Evolutionary conservation across 2,329 filamentous ascomycete genomes (phyloP), one percentile per base, ranked within the genome.

Genomic region (Alternaria arbusti): DNA sequence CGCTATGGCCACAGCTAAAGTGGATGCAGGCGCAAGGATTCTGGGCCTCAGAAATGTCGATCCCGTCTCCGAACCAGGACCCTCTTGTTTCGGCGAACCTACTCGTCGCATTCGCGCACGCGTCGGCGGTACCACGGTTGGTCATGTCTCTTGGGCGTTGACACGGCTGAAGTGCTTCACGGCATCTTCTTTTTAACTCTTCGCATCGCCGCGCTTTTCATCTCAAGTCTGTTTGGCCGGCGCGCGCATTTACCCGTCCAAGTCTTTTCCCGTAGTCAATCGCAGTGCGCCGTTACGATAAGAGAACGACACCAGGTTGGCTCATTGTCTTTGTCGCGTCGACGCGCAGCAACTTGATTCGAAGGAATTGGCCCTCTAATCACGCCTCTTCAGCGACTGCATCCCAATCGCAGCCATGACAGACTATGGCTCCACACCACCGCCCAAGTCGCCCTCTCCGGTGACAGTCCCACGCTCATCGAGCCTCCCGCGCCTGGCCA

Each of bases 401-500:
- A 59, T 44, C 17, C 10, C 28, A 57, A 49, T 44, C 25, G 30
- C 52, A 54, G 50, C 32, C 28, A 74, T 74, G 72, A 57, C 65
- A 7, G 72, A 73, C 47, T 57, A 66, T 55, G 55, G 59, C 26
- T 61, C 67, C 30, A 68, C 68, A 32, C 67, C 68, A 28, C 66
- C 66, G 3, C 61, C 61, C 9, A 67, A 68, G 46, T 70, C 69
- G 26, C 63, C 70, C 6, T 64, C 69, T n/a, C 64, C 70, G 8
- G 63, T 45, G 11, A 59, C 60, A 13, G 25, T 70, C 13, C 65
- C 70, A 2, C 71, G 72, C 40, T 70, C 70, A 1, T 67, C 69
- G n/a, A 76, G 70, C 56, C 70, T 73, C 23, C 69, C 77, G 44
- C 79, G 78, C 63, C 69, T 81, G 23, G 65, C 74, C 8, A 76